These are phyloP conservation scores for Westerdykella sp. DNA, from an alignment of 2,329 filamentous ascomycete genomes.

Conservation along the genomic window DNA sequence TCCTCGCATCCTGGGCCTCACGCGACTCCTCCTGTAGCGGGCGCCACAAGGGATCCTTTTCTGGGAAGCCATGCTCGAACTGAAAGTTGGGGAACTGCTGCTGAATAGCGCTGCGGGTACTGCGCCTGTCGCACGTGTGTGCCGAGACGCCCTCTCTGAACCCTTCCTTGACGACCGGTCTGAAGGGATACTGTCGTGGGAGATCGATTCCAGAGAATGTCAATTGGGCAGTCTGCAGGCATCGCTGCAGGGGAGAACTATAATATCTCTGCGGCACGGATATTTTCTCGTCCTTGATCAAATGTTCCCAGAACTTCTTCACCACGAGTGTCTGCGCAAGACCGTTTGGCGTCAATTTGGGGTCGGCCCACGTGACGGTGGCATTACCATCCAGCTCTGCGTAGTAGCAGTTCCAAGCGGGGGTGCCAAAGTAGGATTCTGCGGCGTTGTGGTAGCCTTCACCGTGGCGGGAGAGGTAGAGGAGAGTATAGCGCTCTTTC, in stretches of 20 bases:
- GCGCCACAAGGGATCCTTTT: constrained; percentile 52
- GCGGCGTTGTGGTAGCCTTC: constrained; percentile 62
- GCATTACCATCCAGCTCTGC: constrained; percentile 57
- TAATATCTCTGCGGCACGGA: constrained; percentile 60
- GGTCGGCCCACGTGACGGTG: constrained; percentile 58
- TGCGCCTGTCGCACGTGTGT: constrained; percentile 62
- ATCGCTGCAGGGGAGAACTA: constrained; percentile 57
- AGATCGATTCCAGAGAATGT: constrained; percentile 54
- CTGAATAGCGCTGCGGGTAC: constrained; percentile 49
- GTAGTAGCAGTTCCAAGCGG: constrained; percentile 68
- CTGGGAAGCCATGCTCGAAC: constrained; percentile 57
- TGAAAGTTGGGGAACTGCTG: constrained; percentile 47
- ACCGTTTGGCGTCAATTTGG: constrained; percentile 55
- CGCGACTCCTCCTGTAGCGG: constrained; percentile 45
- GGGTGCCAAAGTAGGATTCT: constrained; percentile 60
- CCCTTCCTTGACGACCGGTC: constrained; percentile 57
- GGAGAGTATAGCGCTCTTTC: constrained; percentile 52
- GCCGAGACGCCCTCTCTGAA: constrained; percentile 61
- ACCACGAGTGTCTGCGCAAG: constrained; percentile 53
- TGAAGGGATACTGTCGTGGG: constrained; percentile 48
- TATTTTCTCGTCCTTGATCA: constrained; percentile 48
- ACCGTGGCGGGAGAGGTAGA: constrained; percentile 65
- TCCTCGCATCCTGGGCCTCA: constrained; percentile 46
- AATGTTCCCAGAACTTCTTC: constrained; percentile 53
- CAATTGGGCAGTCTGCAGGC: constrained; percentile 55